phyloP scores from a whole-genome alignment of 106 monocot species.

The Hemerocallis citrina region DNA sequence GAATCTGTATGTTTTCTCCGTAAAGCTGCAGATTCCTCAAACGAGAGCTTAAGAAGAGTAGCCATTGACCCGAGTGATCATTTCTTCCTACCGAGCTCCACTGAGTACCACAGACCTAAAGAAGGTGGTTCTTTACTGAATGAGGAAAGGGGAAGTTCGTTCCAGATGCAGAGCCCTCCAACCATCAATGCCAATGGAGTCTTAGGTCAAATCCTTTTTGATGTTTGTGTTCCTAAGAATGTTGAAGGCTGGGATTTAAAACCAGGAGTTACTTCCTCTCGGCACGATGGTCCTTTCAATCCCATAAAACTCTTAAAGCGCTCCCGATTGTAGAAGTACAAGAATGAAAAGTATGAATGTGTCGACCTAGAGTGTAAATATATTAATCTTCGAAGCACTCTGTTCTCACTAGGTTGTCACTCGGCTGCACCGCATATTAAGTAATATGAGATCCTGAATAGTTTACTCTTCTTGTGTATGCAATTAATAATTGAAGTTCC shows the following conservation, averaged over 20 bases:
- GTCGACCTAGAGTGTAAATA: too few species aligned
- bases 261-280: constrained; percentile 10
- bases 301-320: constrained; percentile 42
- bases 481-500: too few species aligned
- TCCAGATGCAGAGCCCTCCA: constrained; percentile 31
- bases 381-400: too few species aligned
- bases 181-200: constrained; percentile 56
- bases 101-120: constrained; percentile 32
- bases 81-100: constrained; percentile 63
- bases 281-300: constrained; percentile 19
- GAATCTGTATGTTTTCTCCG: constrained; percentile 49
- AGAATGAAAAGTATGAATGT: neutral
- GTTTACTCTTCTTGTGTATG: too few species aligned
- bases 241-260: constrained; percentile 73
- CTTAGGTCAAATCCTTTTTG: constrained; percentile 63
- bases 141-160: constrained; percentile 29
- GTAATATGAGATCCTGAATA: too few species aligned
- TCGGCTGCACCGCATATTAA: too few species aligned
- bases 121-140: constrained; percentile 23
- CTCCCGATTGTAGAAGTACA: constrained; percentile 29
- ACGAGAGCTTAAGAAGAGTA: constrained; percentile 54
- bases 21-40: constrained; percentile 43
- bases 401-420: too few species aligned
- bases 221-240: constrained; percentile 72
- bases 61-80: constrained; percentile 51